phyloP scores from a whole-genome alignment of 2,329 filamentous ascomycete species.

The Mycogone perniciosa region DNA sequence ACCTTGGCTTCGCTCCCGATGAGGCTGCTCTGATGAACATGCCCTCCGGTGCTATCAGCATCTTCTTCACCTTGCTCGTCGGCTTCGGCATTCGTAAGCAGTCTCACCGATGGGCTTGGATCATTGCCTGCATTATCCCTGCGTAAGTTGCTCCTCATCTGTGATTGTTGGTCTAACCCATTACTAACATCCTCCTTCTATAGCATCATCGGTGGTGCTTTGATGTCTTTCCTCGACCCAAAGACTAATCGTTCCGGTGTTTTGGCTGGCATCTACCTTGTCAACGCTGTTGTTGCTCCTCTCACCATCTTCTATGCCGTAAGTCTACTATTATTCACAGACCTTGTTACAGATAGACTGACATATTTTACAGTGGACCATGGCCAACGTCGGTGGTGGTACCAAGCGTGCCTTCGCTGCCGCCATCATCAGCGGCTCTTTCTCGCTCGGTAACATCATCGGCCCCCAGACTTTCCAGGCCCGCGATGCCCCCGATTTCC shows the following conservation, averaged over 20 bases:
- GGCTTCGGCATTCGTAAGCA: conserved; percentile 40
- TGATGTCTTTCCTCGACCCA: conserved; percentile 47
- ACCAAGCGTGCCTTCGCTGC: conserved; percentile 48
- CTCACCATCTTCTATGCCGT: conserved; percentile 41
- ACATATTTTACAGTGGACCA: conserved; percentile 32
- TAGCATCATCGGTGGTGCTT: conserved; percentile 41
- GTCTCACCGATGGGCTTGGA: conserved; percentile 46
- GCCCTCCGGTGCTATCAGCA: conserved; percentile 46
- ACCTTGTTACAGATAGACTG: background rate
- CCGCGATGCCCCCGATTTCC: conserved; percentile 44
- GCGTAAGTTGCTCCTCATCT: conserved; percentile 26
- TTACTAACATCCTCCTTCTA: background rate
- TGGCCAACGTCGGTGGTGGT: conserved; percentile 45
- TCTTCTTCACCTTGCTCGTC: conserved; percentile 44
- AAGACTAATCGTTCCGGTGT: conserved; percentile 38
- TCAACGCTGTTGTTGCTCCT: conserved; percentile 43
- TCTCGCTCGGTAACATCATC: conserved; percentile 50
- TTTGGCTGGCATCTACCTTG: conserved; percentile 44
- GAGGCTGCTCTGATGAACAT: conserved; percentile 48
- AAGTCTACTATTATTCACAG: conserved; percentile 14
- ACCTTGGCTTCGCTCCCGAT: conserved; percentile 39
- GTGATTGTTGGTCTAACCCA: too few species aligned
- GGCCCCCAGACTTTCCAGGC: conserved; percentile 51
- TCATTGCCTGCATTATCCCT: conserved; percentile 42
- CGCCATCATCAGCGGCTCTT: conserved; percentile 43